phyloP scores from a whole-genome alignment of 371 early-diverging fungal genomes.

The Cokeromyces recurvatus region DNA sequence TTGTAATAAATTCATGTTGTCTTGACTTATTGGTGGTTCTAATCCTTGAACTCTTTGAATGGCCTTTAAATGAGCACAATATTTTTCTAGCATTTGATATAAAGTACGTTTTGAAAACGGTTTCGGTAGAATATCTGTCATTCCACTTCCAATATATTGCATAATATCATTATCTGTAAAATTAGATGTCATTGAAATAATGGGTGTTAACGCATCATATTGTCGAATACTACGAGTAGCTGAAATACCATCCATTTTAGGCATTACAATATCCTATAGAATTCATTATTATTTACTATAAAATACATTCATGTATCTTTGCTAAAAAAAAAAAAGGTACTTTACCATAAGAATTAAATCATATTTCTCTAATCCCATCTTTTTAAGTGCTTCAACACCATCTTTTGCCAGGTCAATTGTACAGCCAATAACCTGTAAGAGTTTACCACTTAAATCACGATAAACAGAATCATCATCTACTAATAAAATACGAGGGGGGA shows the following conservation, averaged over 20 bases:
- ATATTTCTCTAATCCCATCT: slow-evolving; percentile 60
- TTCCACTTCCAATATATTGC: slow-evolving; percentile 71
- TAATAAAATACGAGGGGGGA: slow-evolving; percentile 66
- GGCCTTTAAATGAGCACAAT: slow-evolving; percentile 54
- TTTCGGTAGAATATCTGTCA: slow-evolving; percentile 80
- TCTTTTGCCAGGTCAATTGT: slow-evolving; percentile 69
- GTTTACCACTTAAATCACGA: slow-evolving; percentile 57
- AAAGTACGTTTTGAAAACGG: slow-evolving; percentile 63
- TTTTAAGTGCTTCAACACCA: slow-evolving; percentile 68
- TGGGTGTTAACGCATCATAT: slow-evolving; percentile 68
- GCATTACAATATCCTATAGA: slow-evolving; percentile 72
- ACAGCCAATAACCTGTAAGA: slow-evolving; percentile 68
- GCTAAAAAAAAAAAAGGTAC: neutral
- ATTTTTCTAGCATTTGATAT: slow-evolving; percentile 56
- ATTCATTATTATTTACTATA: neutral
- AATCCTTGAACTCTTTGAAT: slow-evolving; percentile 14
- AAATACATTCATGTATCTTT: neutral
- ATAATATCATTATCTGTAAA: slow-evolving; percentile 63
- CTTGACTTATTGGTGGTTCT: slow-evolving; percentile 1
- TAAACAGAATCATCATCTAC: slow-evolving; percentile 78
- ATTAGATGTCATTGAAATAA: slow-evolving; percentile 80
- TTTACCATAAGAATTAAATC: slow-evolving; percentile 77
- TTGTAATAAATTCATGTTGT: neutral
- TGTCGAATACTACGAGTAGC: slow-evolving; percentile 72
- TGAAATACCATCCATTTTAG: slow-evolving; percentile 70